phyloP scores from a whole-genome alignment of 2,329 filamentous ascomycete species.

The Curvularia eragrostidis region DNA sequence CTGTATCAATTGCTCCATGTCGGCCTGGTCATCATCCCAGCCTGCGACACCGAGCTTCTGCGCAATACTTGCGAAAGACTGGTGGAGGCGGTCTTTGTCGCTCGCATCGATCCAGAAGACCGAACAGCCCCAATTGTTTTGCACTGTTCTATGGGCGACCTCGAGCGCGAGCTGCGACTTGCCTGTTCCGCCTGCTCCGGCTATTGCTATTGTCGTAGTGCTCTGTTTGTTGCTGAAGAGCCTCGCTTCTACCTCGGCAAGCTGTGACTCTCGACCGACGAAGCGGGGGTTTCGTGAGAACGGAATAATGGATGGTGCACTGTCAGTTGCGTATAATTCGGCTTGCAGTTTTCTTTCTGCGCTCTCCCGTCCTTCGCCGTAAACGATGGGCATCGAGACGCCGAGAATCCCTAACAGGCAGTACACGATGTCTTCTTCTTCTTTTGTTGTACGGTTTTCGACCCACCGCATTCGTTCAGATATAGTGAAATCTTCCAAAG shows the following conservation, averaged over 20 bases:
- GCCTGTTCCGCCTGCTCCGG: slow-evolving; percentile 27
- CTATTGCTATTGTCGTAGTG: slow-evolving; percentile 22
- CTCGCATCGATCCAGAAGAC: slow-evolving; percentile 31
- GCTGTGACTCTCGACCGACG: not conserved
- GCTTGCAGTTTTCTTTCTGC: not conserved
- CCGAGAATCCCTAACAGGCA: not conserved
- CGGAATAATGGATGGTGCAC: not conserved
- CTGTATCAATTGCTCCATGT: slow-evolving; percentile 22
- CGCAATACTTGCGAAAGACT: not conserved
- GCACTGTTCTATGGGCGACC: slow-evolving; percentile 33
- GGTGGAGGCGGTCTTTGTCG: not conserved
- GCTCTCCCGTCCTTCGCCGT: not conserved
- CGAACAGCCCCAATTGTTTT: slow-evolving; percentile 46
- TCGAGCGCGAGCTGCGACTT: slow-evolving; percentile 43
- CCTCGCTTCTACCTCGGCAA: slow-evolving; percentile 27
- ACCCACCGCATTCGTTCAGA: not conserved
- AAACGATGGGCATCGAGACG: not conserved
- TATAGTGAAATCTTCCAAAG: not conserved
- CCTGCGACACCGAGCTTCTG: not conserved
- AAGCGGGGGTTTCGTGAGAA: not conserved
- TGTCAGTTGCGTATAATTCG: not conserved
- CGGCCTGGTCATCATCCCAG: not conserved
- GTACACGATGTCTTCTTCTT: not conserved
- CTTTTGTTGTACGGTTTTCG: not conserved
- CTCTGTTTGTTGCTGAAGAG: slow-evolving; percentile 27